A percentile compares a stretch with the other conserved stretches of the same genome.
These are phyloP conservation scores for Xylaria castorea DNA, from an alignment of 495 filamentous ascomycete species.

Conservation along the genomic window DNA sequence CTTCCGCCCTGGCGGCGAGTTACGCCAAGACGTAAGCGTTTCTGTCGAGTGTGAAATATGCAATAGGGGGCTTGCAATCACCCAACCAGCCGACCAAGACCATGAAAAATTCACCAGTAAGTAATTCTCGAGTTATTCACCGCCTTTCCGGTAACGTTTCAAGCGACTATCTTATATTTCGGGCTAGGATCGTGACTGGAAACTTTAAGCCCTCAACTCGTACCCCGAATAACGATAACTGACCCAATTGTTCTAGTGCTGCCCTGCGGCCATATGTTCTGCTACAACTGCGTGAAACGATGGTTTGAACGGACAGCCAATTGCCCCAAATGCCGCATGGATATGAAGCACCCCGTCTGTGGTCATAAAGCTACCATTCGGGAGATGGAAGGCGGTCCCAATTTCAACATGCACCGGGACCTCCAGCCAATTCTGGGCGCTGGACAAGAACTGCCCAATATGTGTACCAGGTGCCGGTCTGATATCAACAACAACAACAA, in stretches of 20 bases:
- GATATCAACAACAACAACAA: neutral
- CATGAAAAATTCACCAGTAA: constrained; percentile 15
- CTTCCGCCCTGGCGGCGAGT: neutral
- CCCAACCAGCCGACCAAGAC: neutral
- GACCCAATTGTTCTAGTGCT: neutral
- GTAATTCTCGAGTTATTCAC: neutral
- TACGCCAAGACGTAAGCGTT: neutral
- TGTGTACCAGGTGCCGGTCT: neutral
- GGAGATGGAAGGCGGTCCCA: neutral
- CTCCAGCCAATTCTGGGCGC: neutral
- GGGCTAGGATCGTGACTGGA: neutral
- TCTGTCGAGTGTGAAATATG: constrained; percentile 7
- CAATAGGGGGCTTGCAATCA: constrained; percentile 13
- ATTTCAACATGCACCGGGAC: constrained; percentile 2
- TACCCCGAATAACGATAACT: neutral
- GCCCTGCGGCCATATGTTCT: constrained; percentile 23
- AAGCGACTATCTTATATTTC: neutral
- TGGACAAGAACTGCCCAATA: neutral
- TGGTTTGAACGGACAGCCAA: neutral
- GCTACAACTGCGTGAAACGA: neutral
- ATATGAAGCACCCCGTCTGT: neutral
- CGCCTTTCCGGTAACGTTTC: neutral
- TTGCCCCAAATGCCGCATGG: constrained; percentile 16
- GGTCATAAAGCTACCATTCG: neutral
- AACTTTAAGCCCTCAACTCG: neutral